Base-by-base conservation (phyloP, 192 early-diverging fungal genomes). In the Coemansia sp. region DNA sequence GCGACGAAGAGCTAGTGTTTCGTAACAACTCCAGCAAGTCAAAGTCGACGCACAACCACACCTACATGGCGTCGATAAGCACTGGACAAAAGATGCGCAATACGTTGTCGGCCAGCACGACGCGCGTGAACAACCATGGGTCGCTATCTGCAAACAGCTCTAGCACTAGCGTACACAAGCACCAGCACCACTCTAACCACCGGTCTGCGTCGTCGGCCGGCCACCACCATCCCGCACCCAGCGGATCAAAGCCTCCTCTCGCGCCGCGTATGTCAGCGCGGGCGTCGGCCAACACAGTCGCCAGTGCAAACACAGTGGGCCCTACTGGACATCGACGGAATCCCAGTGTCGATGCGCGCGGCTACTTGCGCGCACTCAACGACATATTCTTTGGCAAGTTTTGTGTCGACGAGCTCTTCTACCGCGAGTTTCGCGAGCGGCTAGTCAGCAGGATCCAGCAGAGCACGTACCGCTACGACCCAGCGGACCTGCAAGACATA, bases 311-410 rank as follows among this genome's bases (percentile, higher is more conserved):
- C 28, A 20, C 55, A 9, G 29, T 16, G 4, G 55, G 23, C 31
- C 7, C 55, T 34, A 55, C 53, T 16, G 67, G 63, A 2, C 71
- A 79, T 31, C 68, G 67, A 71, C 67, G 77, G 49, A 67, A 66
- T 57, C 59, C 51, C 7, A 79, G 71, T 52, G 43, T 79, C 16
- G 77, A 79, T 39, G 66, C 81, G 34, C 58, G 74, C 21, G 75
- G 67, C 30, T 84, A 73, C 21, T 48, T 76, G 61, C 73, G 77
- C 33, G 68, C 82, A 25, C 57, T 84, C 64, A 76, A 76, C 53
- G 82, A 84, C 48, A 43, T 84, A 28, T 75, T 84, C 59, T 84
- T 84, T 59, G 68, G 70, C 31, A 79, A 79, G 56, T 84, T 79
- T 49, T 79, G 77, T 46, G 73, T 79, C 10, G 82, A 84, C 25